These are phyloP conservation scores for Crithidia expoeki DNA, from an alignment of 208 protist species.

Conservation along the genomic window DNA sequence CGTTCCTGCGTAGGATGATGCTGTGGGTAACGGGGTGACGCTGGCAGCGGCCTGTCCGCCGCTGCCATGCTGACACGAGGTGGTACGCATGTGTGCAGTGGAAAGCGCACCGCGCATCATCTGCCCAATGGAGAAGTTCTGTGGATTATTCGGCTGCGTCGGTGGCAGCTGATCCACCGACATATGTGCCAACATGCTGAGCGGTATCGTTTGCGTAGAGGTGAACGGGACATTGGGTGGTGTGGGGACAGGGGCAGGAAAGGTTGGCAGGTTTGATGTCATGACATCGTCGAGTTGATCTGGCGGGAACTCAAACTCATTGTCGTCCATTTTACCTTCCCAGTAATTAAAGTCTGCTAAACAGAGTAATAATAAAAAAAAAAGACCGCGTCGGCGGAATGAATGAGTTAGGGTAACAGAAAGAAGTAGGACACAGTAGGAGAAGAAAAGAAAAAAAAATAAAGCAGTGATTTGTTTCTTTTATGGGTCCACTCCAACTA, in stretches of 20 bases:
- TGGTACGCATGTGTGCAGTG: constrained; percentile 15
- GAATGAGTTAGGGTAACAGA: too few relatives aligned
- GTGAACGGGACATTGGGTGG: constrained; percentile 5
- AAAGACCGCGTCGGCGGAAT: too few relatives aligned
- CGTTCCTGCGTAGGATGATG: neutral
- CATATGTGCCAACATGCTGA: constrained; percentile 54
- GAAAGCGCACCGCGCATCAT: constrained; percentile 47
- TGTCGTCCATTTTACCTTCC: constrained; percentile 53
- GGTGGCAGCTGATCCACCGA: constrained; percentile 80
- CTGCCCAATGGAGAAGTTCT: constrained; percentile 67
- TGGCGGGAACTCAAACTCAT: constrained; percentile 86
- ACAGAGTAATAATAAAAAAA: too few relatives aligned
- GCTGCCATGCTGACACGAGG: neutral
- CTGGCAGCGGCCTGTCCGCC: neutral
- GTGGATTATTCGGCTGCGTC: constrained; percentile 47
- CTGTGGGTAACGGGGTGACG: constrained; percentile 20
- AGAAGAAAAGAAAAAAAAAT: too few relatives aligned
- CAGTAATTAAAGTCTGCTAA: too few relatives aligned
- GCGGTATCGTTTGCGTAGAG: constrained; percentile 35
- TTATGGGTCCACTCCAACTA: too few relatives aligned
- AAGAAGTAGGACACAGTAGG: too few relatives aligned
- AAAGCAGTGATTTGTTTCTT: too few relatives aligned
- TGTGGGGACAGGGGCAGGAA: constrained; percentile 6
- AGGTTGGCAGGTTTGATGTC: constrained; percentile 9
- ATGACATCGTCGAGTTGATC: constrained; percentile 56